Conservation (phyloP, 2,329 filamentous ascomycete species). For the Aureobasidium mangrovei region DNA sequence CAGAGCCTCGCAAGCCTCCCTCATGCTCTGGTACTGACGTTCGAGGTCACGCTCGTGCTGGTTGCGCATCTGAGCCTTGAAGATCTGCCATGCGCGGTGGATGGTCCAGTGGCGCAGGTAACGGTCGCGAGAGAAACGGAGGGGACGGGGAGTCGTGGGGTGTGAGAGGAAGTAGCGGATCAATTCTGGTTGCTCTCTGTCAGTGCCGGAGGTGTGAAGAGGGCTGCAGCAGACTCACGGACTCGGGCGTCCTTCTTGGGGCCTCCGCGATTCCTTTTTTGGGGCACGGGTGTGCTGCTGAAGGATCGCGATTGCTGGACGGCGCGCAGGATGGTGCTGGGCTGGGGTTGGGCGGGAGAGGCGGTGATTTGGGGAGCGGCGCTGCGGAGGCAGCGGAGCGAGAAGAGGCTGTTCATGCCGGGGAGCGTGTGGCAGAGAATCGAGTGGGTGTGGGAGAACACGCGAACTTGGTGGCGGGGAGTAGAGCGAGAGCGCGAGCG, state of each 20-base stretch:
- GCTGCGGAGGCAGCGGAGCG: conserved; percentile 23
- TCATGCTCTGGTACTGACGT: conserved; percentile 74
- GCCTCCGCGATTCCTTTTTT: conserved; percentile 30
- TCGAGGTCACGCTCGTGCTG: conserved; percentile 62
- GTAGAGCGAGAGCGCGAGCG: not conserved
- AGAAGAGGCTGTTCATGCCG: conserved; percentile 35
- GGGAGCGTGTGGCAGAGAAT: not conserved
- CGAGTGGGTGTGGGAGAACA: not conserved
- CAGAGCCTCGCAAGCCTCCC: conserved; percentile 76
- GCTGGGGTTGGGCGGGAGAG: not conserved
- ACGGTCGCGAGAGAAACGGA: conserved; percentile 81
- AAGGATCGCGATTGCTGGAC: conserved; percentile 24
- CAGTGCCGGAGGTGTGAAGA: not conserved
- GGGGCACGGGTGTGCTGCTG: conserved; percentile 26
- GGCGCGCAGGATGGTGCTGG: conserved; percentile 8
- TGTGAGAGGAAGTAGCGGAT: conserved; percentile 65
- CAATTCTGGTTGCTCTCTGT: conserved; percentile 36
- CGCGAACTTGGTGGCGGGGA: not conserved
- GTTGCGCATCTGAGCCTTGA: conserved; percentile 59
- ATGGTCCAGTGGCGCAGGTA: conserved; percentile 97
- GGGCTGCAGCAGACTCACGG: conserved; percentile 18
- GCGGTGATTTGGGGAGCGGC: conserved; percentile 1
- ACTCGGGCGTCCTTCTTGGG: conserved; percentile 29
- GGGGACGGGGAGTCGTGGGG: conserved; percentile 60
- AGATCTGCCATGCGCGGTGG: conserved; percentile 87